phyloP scores from a whole-genome alignment of 1,284 basidiomycete genomes.

The Mycena sp. region DNA sequence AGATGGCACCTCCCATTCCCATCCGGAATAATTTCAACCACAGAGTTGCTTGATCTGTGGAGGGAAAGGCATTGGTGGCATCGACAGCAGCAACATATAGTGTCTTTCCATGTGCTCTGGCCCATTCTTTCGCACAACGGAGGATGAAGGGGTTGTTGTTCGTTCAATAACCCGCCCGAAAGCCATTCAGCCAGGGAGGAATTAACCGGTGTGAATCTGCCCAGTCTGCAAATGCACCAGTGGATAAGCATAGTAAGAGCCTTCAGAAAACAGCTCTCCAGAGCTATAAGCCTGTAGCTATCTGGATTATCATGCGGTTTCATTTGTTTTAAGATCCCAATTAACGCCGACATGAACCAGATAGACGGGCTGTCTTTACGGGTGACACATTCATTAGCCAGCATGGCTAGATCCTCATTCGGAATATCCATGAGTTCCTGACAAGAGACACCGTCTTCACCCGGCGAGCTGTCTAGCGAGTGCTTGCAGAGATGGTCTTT shows the following conservation, averaged over 20 bases:
- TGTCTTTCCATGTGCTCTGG: not conserved
- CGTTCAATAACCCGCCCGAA: not conserved
- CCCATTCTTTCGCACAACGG: conserved; percentile 2
- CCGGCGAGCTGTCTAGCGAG: not conserved
- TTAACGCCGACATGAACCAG: conserved; percentile 27
- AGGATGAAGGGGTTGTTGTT: not conserved
- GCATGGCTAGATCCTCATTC: not conserved
- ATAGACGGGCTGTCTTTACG: conserved; percentile 16
- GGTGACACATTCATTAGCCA: conserved; percentile 37
- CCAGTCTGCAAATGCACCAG: not conserved
- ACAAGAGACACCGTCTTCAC: not conserved
- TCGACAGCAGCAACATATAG: conserved; percentile 32
- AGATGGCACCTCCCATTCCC: conserved; percentile 27
- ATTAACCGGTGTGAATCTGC: not conserved
- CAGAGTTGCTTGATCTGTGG: conserved; percentile 30
- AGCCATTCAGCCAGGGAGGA: conserved; percentile 6
- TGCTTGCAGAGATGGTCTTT: not conserved
- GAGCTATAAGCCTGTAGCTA: conserved; percentile 12
- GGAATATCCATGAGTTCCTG: not conserved
- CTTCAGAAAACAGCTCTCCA: conserved; percentile 20
- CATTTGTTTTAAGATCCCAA: conserved; percentile 3
- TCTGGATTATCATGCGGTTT: not conserved
- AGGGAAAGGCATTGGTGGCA: conserved; percentile 35
- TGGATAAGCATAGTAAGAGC: conserved; percentile 10
- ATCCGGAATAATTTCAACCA: conserved; percentile 28